Percentiles rank a stretch among this genome's conserved stretches.
phyloP scores from a whole-genome alignment of 1,139 yeast species.

The Debaryomyces udenii region DNA sequence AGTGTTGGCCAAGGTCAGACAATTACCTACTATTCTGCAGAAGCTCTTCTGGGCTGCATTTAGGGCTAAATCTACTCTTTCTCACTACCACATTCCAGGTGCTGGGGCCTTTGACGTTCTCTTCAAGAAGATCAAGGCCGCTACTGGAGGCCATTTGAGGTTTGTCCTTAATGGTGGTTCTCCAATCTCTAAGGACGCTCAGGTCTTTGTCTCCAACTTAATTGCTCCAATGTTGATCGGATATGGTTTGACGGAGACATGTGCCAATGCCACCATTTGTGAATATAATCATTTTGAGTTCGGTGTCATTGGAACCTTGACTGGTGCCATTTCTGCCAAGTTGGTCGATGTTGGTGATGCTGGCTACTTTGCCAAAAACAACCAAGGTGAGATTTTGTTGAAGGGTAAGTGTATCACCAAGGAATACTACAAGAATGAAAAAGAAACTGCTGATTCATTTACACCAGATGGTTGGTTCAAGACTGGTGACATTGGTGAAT shows the following conservation, averaged over 20 bases:
- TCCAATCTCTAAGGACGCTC: conserved; percentile 86
- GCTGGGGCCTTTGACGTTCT: conserved; percentile 62
- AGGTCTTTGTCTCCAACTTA: conserved; percentile 72
- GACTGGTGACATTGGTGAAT: conserved; percentile 97
- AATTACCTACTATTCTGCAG: conserved; percentile 69
- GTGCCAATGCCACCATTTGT: conserved; percentile 80
- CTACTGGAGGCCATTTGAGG: conserved; percentile 90
- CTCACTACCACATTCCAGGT: conserved; percentile 72
- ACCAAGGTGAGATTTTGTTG: conserved; percentile 91
- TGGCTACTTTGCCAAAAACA: conserved; percentile 86
- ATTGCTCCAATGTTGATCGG: conserved; percentile 92
- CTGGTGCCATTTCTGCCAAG: conserved; percentile 84
- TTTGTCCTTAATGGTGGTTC: conserved; percentile 91
- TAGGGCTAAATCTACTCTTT: conserved; percentile 66
- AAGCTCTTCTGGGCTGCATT: conserved; percentile 89
- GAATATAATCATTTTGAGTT: conserved; percentile 66
- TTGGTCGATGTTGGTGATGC: conserved; percentile 91
- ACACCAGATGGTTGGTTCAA: conserved; percentile 91
- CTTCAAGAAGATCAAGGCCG: conserved; percentile 87
- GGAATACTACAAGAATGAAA: conserved; percentile 81
- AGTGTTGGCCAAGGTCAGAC: conserved; percentile 71
- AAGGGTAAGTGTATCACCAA: conserved; percentile 72
- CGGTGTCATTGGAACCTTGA: conserved; percentile 80
- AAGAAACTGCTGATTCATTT: conserved; percentile 79
- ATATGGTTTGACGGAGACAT: conserved; percentile 95